Base-by-base conservation (phyloP, 2,329 filamentous ascomycete genomes). In the Fusarium domesticum region DNA sequence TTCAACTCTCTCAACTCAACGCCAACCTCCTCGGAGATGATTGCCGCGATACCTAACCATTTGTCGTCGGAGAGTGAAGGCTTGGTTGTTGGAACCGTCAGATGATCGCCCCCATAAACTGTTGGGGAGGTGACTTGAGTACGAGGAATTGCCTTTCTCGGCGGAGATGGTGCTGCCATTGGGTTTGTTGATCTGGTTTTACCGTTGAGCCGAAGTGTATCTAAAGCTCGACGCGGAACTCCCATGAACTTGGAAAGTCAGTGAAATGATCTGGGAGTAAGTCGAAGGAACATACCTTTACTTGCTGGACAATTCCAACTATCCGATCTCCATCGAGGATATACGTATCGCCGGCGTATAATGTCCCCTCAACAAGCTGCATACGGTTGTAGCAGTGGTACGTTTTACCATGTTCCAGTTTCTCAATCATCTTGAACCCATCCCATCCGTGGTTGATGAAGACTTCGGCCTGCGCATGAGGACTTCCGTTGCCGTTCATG, bases 1-100 rank as follows among this genome's bases (percentile, higher is more conserved):
- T 76, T 63, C 20, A 81, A 71, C 55, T 87, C 83, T 20, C 82
- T 78, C 10, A 84, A 70, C 18, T 83, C 78, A n/a, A 87, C 80
- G 45, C 82, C 82, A 76, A 87, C 86, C 64, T 88, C 84, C 30
- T 76, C 72, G n/a, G 83, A 80, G 59, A 60, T 73, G 70, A 51
- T 71, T 64, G 36, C 67, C 62, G 47, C 30, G 18, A 55, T 53
- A 2, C 42, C 33, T 15, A 47, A 16, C 50, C 52, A 57, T 17
- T 19, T 33, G 7, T 33, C 16, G 4, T 39, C n/a, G 5, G 50
- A 30, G 3, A 19, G 10, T 3, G 15, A 18, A 14, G 39, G 25
- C 6, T 15, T 34, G 31, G 63, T 1, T 74, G 66, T 39, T 8
- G 38, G 34, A 6, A 18, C 10, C 35, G 18, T n/a, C 6, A 11